Conservation (phyloP, 306 rosid genomes). For the Quercus aquifolioides region DNA sequence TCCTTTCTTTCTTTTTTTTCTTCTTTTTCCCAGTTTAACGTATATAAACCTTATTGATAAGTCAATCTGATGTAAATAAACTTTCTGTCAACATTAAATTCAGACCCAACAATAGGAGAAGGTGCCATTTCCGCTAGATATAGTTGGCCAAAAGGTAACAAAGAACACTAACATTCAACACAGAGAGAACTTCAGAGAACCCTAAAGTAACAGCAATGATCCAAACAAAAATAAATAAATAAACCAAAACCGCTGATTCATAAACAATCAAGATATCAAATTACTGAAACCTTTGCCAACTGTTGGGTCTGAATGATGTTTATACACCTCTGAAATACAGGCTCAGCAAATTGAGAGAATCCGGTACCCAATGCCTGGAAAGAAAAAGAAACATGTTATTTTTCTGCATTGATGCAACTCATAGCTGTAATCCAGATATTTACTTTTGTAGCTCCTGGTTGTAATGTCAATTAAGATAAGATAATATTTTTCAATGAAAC, state of each 20-base stretch:
- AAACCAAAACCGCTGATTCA: background rate
- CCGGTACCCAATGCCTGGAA: constrained; percentile 91
- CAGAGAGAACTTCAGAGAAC: background rate
- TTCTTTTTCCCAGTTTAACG: background rate
- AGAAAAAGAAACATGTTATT: constrained; percentile 18
- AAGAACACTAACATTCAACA: background rate
- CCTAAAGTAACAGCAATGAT: background rate
- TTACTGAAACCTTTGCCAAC: constrained; percentile 71
- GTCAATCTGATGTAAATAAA: background rate
- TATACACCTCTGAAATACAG: constrained; percentile 97
- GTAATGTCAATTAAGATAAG: background rate
- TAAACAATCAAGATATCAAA: constrained; percentile 14
- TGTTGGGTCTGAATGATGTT: constrained; percentile 88
- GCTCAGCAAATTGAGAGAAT: constrained; percentile 87
- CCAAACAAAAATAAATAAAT: background rate
- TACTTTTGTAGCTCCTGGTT: too few relatives aligned
- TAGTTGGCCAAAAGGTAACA: background rate
- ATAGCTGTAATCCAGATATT: background rate
- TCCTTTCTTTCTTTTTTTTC: background rate
- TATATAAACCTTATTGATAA: too few relatives aligned
- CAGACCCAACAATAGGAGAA: background rate
- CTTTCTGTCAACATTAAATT: background rate
- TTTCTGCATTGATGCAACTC: background rate
- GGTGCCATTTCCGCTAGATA: too few relatives aligned
- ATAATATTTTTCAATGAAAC: background rate